phyloP scores from a whole-genome alignment of 305 asterid species.

The Fraxinus velutina region DNA sequence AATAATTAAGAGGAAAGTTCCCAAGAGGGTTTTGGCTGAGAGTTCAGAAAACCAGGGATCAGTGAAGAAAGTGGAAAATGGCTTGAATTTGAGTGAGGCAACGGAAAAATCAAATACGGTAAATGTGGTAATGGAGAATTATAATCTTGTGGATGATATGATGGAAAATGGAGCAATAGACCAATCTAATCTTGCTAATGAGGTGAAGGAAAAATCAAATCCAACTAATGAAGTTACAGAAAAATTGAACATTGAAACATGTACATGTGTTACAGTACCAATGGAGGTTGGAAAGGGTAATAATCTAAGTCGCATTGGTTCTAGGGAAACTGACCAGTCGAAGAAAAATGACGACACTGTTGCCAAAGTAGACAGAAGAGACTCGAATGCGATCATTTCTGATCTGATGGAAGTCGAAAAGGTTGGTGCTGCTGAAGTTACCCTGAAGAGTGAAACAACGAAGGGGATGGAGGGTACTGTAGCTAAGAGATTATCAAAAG shows the following conservation, averaged over 20 bases:
- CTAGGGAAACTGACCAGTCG: background rate
- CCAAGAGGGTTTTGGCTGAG: conserved; percentile 35
- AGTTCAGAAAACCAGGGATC: conserved; percentile 24
- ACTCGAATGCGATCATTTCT: background rate
- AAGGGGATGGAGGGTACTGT: conserved; percentile 17
- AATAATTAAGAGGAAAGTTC: conserved; percentile 61
- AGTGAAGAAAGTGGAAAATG: conserved; percentile 18
- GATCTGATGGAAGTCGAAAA: conserved; percentile 29
- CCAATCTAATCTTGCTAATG: conserved; percentile 7
- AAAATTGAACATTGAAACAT: conserved; percentile 3
- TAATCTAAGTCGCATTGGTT: conserved; percentile 14
- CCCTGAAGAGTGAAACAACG: background rate
- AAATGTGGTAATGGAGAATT: background rate
- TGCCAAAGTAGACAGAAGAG: conserved; percentile 18
- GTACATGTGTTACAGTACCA: conserved; percentile 20
- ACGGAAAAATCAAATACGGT: background rate
- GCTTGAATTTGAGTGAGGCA: conserved; percentile 17
- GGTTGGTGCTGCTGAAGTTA: background rate
- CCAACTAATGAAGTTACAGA: background rate
- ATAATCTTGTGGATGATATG: background rate
- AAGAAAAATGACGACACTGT: conserved; percentile 14
- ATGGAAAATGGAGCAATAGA: conserved; percentile 13
- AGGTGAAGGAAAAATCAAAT: conserved; percentile 4
- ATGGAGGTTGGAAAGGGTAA: conserved; percentile 16
- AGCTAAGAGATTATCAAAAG: conserved; percentile 4